These are phyloP conservation scores for Gloeophyllum trabeum DNA, from an alignment of 768 basidiomycete genomes.

Conservation along the genomic window DNA sequence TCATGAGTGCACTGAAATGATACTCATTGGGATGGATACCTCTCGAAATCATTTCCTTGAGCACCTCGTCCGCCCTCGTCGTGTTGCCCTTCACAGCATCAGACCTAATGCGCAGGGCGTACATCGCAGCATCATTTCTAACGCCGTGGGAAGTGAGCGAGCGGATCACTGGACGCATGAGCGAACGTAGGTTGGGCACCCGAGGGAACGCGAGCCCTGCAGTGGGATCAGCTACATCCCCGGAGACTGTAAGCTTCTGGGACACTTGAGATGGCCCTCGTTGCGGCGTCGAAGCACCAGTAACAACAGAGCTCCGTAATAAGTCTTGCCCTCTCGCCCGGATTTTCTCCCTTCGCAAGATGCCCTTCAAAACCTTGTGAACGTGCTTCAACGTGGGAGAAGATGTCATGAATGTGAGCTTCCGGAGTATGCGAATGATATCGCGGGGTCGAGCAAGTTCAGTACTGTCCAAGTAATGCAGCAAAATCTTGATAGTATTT, in stretches of 20 bases:
- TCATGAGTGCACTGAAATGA: slow-evolving; percentile 69
- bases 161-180: slow-evolving; percentile 28
- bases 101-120: slow-evolving; percentile 52
- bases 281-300: too few relatives aligned
- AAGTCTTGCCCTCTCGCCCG: too few relatives aligned
- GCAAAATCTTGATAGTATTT: slow-evolving; percentile 42
- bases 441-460: slow-evolving; percentile 32
- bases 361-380: slow-evolving; percentile 38
- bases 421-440: slow-evolving; percentile 36
- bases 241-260: too few relatives aligned
- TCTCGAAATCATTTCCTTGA: slow-evolving; percentile 47
- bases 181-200: not conserved
- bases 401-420: slow-evolving; percentile 28
- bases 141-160: slow-evolving; percentile 36
- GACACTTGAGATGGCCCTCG: too few relatives aligned
- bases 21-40: slow-evolving; percentile 65
- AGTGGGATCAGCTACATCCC: slow-evolving; percentile 44
- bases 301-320: too few relatives aligned
- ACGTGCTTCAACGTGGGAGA: slow-evolving; percentile 45
- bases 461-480: slow-evolving; percentile 35
- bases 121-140: slow-evolving; percentile 43
- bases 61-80: slow-evolving; percentile 38
- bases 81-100: slow-evolving; percentile 44
- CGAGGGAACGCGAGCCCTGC: slow-evolving; percentile 29
- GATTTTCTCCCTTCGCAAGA: slow-evolving; percentile 42